phyloP scores from a whole-genome alignment of 768 basidiomycete genomes.

The Leccinellum luteum region DNA sequence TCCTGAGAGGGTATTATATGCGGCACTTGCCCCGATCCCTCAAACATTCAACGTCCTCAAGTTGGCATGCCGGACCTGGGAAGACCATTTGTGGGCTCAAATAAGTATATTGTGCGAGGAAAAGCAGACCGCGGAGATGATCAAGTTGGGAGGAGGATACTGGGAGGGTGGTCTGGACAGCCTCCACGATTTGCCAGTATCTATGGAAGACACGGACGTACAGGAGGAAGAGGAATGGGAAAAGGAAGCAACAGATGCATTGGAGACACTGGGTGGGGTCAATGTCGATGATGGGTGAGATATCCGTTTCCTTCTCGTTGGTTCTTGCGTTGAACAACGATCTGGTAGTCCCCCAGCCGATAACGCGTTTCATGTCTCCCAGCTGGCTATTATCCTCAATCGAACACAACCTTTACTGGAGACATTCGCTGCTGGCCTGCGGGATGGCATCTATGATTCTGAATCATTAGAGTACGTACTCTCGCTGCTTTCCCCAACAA shows the following conservation, averaged over 20 bases:
- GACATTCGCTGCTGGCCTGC: slow-evolving; percentile 59
- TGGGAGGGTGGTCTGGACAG: slow-evolving; percentile 68
- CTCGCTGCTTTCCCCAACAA: slow-evolving; percentile 1
- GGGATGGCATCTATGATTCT: slow-evolving; percentile 46
- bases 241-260: slow-evolving; percentile 53
- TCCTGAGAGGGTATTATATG: slow-evolving; percentile 84
- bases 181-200: slow-evolving; percentile 37
- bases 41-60: slow-evolving; percentile 66
- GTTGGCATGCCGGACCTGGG: slow-evolving; percentile 83
- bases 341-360: slow-evolving; percentile 53
- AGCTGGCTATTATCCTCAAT: slow-evolving; percentile 74
- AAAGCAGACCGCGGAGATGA: slow-evolving; percentile 68
- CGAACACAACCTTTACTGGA: slow-evolving; percentile 66
- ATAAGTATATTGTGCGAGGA: slow-evolving; percentile 80
- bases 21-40: slow-evolving; percentile 73
- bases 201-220: slow-evolving; percentile 29
- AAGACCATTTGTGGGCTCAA: slow-evolving; percentile 94
- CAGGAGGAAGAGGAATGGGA: slow-evolving; percentile 60
- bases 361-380: slow-evolving; percentile 80
- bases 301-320: neutral
- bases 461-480: slow-evolving; percentile 54
- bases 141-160: slow-evolving; percentile 64
- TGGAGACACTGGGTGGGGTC: slow-evolving; percentile 58
- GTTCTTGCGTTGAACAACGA: slow-evolving; percentile 2
- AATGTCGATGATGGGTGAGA: slow-evolving; percentile 64